Evolutionary conservation across 2,329 filamentous ascomycete species (phyloP), one percentile per base, ranked within the genome.

Genomic region (Ophiostoma ulmi): DNA sequence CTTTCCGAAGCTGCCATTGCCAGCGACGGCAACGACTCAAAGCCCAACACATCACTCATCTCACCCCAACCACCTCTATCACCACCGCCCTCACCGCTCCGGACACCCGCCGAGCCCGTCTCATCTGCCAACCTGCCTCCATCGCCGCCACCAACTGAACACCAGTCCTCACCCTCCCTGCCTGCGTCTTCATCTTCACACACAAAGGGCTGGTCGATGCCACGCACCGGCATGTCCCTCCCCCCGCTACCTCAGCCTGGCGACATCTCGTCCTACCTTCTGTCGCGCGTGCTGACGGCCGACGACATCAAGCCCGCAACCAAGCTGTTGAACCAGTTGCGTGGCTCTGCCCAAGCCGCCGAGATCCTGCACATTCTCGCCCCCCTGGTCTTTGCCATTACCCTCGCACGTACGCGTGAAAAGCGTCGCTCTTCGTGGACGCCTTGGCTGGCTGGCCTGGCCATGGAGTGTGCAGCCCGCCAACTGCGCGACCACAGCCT

Each of bases 281-380:
- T 97, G 35, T 90, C 91, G 44, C 94, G 96, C 74, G 94, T 98
- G 14, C 85, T 99, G 66, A 97, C 93, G 0, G 93, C 95, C 10
- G 95, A 99, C 80, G 95, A 98, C 78, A 95, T 99, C 82, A 97
- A 97, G 79, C 92, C 94, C 0, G 92, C 95, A 0, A 90, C 91
- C 48, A 90, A 91, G 70, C 86, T 99, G 7, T 84, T 98, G n/a
- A 94, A 96, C 78, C 88, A 88, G 48, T 86, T 95, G 0, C 90
- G 91, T 73, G 93, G 93, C 13, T 80, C 83, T 2, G 85, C 85
- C 0, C 92, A 94, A 75, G 82, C 92, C 0, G 94, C 94, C 5
- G 95, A 99, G 81, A 82, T 94, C n/a, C 83, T 99, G 66, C 94
- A 97, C 78, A 97, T 98, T 74, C 80, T 98, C 1, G 88, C 94